These are phyloP conservation scores for Plasmodium malariae DNA, from an alignment of 169 alveolate genomes.

Conservation along the genomic window DNA sequence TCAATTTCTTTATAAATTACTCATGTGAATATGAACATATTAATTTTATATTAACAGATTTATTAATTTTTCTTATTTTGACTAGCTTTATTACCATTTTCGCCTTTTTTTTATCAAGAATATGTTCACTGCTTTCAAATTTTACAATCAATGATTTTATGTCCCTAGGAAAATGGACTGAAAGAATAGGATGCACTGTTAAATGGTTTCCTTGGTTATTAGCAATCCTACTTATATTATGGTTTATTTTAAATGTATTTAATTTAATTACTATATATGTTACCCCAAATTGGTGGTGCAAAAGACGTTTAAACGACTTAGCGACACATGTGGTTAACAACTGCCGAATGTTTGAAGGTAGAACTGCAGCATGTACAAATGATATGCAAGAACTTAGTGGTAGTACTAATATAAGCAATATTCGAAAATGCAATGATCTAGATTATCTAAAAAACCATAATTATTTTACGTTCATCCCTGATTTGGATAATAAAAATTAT, in stretches of 20 bases:
- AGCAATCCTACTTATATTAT: slow-evolving; percentile 75
- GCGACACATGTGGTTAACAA: slow-evolving; percentile 75
- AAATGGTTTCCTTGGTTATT: slow-evolving; percentile 90
- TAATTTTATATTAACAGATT: slow-evolving; percentile 78
- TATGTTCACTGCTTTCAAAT: slow-evolving; percentile 85
- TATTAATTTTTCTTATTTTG: slow-evolving; percentile 74
- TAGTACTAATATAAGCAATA: background rate
- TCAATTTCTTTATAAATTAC: slow-evolving; percentile 83
- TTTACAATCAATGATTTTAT: slow-evolving; percentile 87
- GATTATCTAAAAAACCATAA: slow-evolving; percentile 47
- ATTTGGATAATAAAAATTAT: slow-evolving; percentile 36
- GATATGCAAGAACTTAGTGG: background rate
- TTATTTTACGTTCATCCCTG: slow-evolving; percentile 65
- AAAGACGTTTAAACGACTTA: slow-evolving; percentile 64
- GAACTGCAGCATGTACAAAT: slow-evolving; percentile 58
- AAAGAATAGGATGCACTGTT: slow-evolving; percentile 87
- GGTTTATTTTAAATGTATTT: slow-evolving; percentile 75
- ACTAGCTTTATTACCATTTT: slow-evolving; percentile 74
- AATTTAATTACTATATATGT: slow-evolving; percentile 76
- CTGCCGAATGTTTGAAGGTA: slow-evolving; percentile 77
- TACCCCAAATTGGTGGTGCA: slow-evolving; percentile 81
- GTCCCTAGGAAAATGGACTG: slow-evolving; percentile 85
- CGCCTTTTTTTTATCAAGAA: slow-evolving; percentile 72
- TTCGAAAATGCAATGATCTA: slow-evolving; percentile 55
- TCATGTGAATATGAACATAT: slow-evolving; percentile 82